Conservation (phyloP, 2,329 filamentous ascomycete species). For the Fusarium agapanthi region DNA sequence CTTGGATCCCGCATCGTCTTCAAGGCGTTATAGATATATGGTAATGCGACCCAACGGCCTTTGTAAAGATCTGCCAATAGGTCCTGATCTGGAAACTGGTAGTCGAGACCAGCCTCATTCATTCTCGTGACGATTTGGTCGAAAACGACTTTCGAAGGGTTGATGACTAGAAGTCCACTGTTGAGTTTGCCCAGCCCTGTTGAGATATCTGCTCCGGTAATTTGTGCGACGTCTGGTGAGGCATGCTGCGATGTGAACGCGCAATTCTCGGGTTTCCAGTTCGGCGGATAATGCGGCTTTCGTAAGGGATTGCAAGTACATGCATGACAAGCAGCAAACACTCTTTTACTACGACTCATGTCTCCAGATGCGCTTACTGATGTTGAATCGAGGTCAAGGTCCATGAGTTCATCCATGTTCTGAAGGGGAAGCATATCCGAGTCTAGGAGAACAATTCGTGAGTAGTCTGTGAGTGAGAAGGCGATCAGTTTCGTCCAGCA, state of each 20-base stretch:
- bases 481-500: constrained; percentile 6
- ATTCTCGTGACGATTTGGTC: background rate
- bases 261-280: constrained; percentile 14
- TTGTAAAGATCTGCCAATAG: constrained; percentile 5
- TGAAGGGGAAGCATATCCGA: constrained; percentile 8
- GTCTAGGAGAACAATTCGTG: constrained; percentile 8
- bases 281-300: constrained; percentile 2
- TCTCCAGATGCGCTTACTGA: background rate
- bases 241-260: constrained; percentile 11
- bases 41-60: background rate
- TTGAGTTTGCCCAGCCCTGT: constrained; percentile 1
- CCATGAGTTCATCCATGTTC: constrained; percentile 27
- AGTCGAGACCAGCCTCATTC: background rate
- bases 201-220: background rate
- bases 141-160: background rate
- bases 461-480: constrained; percentile 1
- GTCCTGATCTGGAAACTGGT: constrained; percentile 18
- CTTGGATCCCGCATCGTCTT: background rate
- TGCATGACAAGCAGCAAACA: constrained; percentile 22
- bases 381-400: background rate
- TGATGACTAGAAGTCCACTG: constrained; percentile 14
- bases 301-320: constrained; percentile 17
- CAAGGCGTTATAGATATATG: constrained; percentile 14
- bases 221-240: background rate
- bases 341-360: fast-evolving